Conservation (phyloP, 768 basidiomycete genomes). For the Termitomyces sp. region DNA sequence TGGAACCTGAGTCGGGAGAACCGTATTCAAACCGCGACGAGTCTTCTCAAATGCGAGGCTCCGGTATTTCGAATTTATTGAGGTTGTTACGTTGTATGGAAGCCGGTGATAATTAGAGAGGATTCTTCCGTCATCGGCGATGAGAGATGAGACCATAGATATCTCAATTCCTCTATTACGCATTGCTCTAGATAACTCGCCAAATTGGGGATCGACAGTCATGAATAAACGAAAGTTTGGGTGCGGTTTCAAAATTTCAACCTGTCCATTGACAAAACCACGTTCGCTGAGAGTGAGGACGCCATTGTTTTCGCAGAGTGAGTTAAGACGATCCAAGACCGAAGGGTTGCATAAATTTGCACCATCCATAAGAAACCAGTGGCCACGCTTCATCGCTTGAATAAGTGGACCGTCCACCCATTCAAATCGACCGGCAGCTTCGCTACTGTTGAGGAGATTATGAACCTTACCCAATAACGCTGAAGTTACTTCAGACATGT, state of each 20-base stretch:
- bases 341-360: slow-evolving; percentile 95
- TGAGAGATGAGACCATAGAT: slow-evolving; percentile 33
- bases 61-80: slow-evolving; percentile 7
- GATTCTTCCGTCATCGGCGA: slow-evolving; percentile 40
- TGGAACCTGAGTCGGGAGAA: background rate
- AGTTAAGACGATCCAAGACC: slow-evolving; percentile 94
- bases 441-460: slow-evolving; percentile 16
- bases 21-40: slow-evolving; percentile 27
- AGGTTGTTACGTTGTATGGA: slow-evolving; percentile 20
- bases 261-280: slow-evolving; percentile 72
- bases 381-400: slow-evolving; percentile 76
- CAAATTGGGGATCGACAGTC: slow-evolving; percentile 85
- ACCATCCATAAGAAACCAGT: slow-evolving; percentile 88
- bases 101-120: slow-evolving; percentile 46
- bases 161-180: slow-evolving; percentile 95
- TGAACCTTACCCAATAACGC: slow-evolving; percentile 17
- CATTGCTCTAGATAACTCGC: slow-evolving; percentile 97
- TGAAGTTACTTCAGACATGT: slow-evolving; percentile 1
- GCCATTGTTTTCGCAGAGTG: slow-evolving; percentile 87
- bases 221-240: slow-evolving; percentile 90
- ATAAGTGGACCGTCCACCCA: slow-evolving; percentile 96
- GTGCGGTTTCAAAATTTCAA: slow-evolving; percentile 77
- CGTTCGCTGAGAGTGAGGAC: slow-evolving; percentile 83
- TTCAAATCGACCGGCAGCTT: slow-evolving; percentile 60
- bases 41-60: slow-evolving; percentile 26